These are phyloP conservation scores for Hirsutella rhossiliensis DNA, from an alignment of 2,329 filamentous ascomycete species.

Conservation along the genomic window DNA sequence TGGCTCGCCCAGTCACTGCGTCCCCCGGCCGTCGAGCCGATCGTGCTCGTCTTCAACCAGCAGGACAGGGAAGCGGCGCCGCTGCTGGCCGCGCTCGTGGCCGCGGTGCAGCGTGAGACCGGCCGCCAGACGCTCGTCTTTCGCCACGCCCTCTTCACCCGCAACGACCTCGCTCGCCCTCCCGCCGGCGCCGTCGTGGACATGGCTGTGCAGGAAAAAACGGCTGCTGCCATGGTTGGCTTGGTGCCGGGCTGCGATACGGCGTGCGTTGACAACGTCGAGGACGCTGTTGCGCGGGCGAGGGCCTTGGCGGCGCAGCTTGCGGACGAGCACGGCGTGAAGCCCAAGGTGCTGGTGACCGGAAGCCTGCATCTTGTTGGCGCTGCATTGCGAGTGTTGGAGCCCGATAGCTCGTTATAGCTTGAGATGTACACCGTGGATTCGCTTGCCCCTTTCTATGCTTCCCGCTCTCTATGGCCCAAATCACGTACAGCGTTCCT, in stretches of 20 bases:
- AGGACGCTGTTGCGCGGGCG: conserved; percentile 53
- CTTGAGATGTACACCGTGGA: not conserved
- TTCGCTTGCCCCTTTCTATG: not conserved
- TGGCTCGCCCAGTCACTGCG: conserved; percentile 57
- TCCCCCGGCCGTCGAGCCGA: conserved; percentile 8
- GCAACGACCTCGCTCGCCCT: conserved; percentile 42
- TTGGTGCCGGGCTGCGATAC: conserved; percentile 34
- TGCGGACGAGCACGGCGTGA: conserved; percentile 9
- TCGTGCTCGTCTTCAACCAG: conserved; percentile 80
- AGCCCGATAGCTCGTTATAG: conserved; percentile 26
- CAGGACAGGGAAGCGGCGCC: conserved; percentile 66
- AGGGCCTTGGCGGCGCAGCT: conserved; percentile 21
- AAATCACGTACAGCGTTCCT: not conserved
- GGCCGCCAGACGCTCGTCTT: conserved; percentile 35
- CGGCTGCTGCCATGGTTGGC: conserved; percentile 48
- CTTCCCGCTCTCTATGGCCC: not conserved
- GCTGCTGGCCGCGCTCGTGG: conserved; percentile 51
- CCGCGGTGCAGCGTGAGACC: conserved; percentile 33
- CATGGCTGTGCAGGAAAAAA: conserved; percentile 51
- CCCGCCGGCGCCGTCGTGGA: conserved; percentile 27
- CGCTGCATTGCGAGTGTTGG: conserved; percentile 62
- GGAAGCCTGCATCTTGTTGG: conserved; percentile 80
- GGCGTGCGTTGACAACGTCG: conserved; percentile 52
- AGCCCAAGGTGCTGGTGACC: conserved; percentile 53
- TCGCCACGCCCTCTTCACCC: conserved; percentile 66